Evolutionary conservation across 129 eudicot species (phyloP).

Genomic region (Arctium minus): DNA sequence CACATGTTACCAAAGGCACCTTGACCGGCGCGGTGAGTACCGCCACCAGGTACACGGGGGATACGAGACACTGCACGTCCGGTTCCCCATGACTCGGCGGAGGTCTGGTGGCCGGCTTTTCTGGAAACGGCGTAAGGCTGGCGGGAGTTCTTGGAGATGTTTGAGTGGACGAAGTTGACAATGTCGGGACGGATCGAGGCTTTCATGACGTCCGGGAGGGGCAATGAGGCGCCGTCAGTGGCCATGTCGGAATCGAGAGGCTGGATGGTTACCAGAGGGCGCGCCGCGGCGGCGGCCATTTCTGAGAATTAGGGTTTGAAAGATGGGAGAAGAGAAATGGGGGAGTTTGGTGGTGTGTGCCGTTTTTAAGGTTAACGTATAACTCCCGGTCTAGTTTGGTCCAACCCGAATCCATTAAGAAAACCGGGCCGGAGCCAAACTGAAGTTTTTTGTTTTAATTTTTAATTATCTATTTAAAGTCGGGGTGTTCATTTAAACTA

Average conservation of each 20-base stretch:
- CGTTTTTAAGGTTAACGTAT: neutral
- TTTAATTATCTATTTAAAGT: too few relatives aligned
- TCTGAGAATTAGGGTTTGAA: neutral
- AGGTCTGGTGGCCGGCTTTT: conserved; percentile 74
- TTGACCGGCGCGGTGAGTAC: conserved; percentile 75
- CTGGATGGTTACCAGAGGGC: conserved; percentile 65
- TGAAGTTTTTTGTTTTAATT: too few relatives aligned
- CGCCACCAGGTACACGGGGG: conserved; percentile 79
- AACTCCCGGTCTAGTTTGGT: neutral
- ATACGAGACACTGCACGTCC: conserved; percentile 82
- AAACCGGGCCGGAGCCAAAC: neutral
- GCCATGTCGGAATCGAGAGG: conserved; percentile 62
- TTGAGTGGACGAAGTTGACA: conserved; percentile 60
- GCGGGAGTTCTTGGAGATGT: conserved; percentile 63
- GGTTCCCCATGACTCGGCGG: conserved; percentile 82
- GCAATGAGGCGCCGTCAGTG: conserved; percentile 44
- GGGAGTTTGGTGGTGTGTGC: conserved; percentile 17
- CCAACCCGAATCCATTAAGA: neutral
- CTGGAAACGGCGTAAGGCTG: conserved; percentile 75
- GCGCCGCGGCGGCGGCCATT: conserved; percentile 58
- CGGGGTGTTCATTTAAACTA: too few relatives aligned
- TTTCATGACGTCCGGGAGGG: conserved; percentile 66
- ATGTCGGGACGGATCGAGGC: conserved; percentile 67
- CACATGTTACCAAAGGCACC: conserved; percentile 82
- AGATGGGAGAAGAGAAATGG: neutral